phyloP scores from a whole-genome alignment of 306 rosid species.

The Pterocarpus macrocarpus region DNA sequence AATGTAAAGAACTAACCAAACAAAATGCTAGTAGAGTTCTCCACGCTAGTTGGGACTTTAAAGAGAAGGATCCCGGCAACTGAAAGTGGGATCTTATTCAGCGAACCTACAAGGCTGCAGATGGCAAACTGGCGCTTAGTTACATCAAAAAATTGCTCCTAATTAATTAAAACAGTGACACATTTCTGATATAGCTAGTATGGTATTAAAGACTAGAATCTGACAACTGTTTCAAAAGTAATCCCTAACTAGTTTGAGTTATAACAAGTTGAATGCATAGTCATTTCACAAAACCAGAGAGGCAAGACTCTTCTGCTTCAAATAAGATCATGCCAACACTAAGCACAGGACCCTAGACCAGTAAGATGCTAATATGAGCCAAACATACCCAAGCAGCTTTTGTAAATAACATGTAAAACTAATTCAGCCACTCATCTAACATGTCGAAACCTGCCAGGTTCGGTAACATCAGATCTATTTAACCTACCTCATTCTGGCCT shows the following conservation, averaged over 20 bases:
- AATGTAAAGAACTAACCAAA: conserved; percentile 71
- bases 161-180: background rate
- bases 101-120: conserved; percentile 95
- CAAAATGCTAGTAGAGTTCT: conserved; percentile 90
- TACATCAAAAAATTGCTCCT: background rate
- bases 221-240: conserved; percentile 7
- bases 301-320: conserved; percentile 1
- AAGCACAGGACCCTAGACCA: conserved; percentile 2
- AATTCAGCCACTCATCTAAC: background rate
- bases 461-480: background rate
- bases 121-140: conserved; percentile 49
- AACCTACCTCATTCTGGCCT: background rate
- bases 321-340: conserved; percentile 15
- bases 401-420: conserved; percentile 4
- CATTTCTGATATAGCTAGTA: conserved; percentile 31
- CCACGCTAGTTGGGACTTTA: conserved; percentile 92
- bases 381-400: background rate
- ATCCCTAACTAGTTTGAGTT: conserved; percentile 15
- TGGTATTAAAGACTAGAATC: conserved; percentile 13
- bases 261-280: conserved; percentile 11
- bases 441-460: background rate
- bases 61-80: conserved; percentile 90
- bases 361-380: conserved; percentile 11
- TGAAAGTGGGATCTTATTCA: conserved; percentile 98
- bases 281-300: conserved; percentile 15